These are phyloP conservation scores for Trichosporon sp. DNA, from an alignment of 1,284 basidiomycete genomes.

Conservation along the genomic window DNA sequence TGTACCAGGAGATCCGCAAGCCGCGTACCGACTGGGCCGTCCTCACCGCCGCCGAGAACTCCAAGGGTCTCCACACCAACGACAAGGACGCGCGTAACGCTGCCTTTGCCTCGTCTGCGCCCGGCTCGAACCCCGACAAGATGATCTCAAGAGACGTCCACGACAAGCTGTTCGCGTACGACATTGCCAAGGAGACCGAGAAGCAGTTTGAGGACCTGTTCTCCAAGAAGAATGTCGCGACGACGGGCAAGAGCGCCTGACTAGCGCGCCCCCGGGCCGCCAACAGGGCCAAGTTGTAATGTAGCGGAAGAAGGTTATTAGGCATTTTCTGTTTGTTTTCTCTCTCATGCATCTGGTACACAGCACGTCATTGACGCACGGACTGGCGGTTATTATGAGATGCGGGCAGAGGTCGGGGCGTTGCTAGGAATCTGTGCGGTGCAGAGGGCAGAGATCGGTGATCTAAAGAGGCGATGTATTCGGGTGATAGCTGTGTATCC, in stretches of 20 bases:
- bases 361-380: neutral
- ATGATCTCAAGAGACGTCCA: slow-evolving; percentile 38
- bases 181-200: slow-evolving; percentile 38
- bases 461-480: neutral
- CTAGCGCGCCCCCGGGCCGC: neutral
- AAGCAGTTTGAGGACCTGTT: slow-evolving; percentile 34
- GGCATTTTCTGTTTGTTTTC: slow-evolving; percentile 9
- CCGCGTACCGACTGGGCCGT: slow-evolving; percentile 54
- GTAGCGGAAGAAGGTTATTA: neutral
- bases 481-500: neutral
- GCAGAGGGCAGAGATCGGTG: neutral
- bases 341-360: slow-evolving; percentile 10
- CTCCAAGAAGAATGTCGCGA: neutral
- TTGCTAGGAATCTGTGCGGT: neutral
- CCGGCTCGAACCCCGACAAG: slow-evolving; percentile 60
- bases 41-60: slow-evolving; percentile 49
- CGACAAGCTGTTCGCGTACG: slow-evolving; percentile 39
- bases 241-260: neutral
- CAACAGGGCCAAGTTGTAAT: neutral
- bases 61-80: slow-evolving; percentile 50
- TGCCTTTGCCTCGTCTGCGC: slow-evolving; percentile 36
- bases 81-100: slow-evolving; percentile 41
- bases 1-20: slow-evolving; percentile 55
- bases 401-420: neutral
- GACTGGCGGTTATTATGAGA: neutral